Percentiles rank a stretch among this genome's conserved stretches.
Conservation (phyloP, 2,329 filamentous ascomycete species). For the Pseudopyricularia cyperi region DNA sequence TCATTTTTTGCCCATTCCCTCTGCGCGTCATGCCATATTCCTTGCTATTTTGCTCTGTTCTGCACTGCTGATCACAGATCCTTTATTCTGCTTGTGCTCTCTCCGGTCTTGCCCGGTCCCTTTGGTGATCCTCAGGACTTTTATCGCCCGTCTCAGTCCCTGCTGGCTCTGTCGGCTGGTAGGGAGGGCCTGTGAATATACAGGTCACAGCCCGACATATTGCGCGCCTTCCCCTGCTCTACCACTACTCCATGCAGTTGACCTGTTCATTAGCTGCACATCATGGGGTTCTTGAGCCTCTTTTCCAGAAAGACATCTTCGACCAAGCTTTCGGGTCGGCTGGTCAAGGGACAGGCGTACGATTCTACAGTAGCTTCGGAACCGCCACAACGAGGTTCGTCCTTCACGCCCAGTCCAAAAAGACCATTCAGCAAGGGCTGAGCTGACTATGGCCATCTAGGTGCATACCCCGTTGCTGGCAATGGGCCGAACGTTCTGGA, state of each 20-base stretch:
- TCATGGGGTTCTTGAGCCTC: conserved; percentile 19
- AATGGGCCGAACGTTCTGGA: conserved; percentile 25
- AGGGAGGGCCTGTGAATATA: neutral
- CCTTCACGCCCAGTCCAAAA: neutral
- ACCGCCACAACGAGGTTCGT: conserved; percentile 12
- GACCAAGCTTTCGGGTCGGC: conserved; percentile 7
- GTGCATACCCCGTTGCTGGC: conserved; percentile 24
- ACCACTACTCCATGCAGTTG: neutral
- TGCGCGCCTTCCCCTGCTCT: neutral
- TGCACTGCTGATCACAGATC: too few relatives aligned
- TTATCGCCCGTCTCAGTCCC: neutral
- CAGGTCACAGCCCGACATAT: neutral
- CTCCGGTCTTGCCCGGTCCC: neutral
- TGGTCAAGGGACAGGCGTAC: conserved; percentile 10
- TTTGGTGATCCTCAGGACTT: neutral
- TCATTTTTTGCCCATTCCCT: neutral
- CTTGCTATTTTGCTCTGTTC: too few relatives aligned
- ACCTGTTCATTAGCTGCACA: conserved; percentile 1
- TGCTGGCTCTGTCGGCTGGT: neutral
- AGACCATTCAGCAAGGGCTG: neutral
- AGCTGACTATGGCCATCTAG: conserved; percentile 11
- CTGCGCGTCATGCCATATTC: neutral
- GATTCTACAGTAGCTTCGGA: conserved; percentile 7
- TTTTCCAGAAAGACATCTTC: conserved; percentile 11
- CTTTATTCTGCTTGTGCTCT: neutral